Base-by-base conservation (phyloP, 352 stramenopile genomes). In the Globisporangium yorkense region DNA sequence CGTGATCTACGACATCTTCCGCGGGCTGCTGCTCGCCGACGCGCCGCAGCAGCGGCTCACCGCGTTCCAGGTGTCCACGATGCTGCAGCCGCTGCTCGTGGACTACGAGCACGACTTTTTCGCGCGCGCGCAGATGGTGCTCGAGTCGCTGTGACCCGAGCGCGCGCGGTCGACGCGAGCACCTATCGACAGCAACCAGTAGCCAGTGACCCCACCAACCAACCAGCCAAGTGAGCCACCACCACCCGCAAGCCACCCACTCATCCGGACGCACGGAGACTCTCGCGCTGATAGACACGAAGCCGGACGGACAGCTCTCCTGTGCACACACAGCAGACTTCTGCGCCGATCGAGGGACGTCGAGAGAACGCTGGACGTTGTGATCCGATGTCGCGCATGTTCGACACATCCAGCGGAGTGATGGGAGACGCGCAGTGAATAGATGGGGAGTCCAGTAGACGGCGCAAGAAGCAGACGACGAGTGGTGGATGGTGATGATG, bases 1-100 rank as follows among this genome's bases (percentile, higher is more conserved):
- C 18, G 57, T 81, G 65, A 77, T 89, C 66, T 89, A 89, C 72
- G 74, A 88, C 51, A 76, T 89, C 54, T 87, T 92, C 51, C 62
- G 72, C 43, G 74, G 77, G 3, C 58, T 92, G 53, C 65, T 92
- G 50, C 68, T 84, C 16, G 47, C 60, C 5, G 72, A 88, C 21
- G 61, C 62, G 8, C 82, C 82, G 15, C 62, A 56, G 16, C 68
- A 76, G n/a, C 77, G 82, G 49, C 74, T 89, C 59, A 75, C 79
- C 24, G 82, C 82, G 7, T 63, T 77, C 37, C 70, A 56, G 2
- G 72, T 84, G n/a, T 72, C 67, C 1, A 66, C 72, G 20, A 66
- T 83, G 67, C 75, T 92, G 20, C 64, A 70, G 20, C 77, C 77
- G 56, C 70, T 88, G 53, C 63, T 89, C 12, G 69, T 68, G 27